These are phyloP conservation scores for Lathyrus sativus DNA, from an alignment of 306 rosid genomes.

Conservation along the genomic window DNA sequence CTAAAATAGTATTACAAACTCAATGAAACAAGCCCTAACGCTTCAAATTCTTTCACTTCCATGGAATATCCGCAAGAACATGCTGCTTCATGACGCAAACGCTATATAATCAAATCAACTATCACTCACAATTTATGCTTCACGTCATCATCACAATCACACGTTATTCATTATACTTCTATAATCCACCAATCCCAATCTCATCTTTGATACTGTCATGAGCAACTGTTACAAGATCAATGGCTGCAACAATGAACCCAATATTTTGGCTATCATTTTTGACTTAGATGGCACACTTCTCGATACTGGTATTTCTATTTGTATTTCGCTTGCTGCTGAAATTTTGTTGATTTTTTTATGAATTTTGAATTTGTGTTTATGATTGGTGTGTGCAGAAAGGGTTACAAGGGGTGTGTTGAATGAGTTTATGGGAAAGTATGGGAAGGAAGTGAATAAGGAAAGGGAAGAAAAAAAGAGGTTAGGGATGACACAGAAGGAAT, in stretches of 20 bases:
- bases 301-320: constrained; percentile 59
- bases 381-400: constrained; percentile 50
- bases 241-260: constrained; percentile 35
- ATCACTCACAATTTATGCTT: constrained; percentile 6
- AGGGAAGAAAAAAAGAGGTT: constrained; percentile 57
- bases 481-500: constrained; percentile 72
- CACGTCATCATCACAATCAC: not conserved
- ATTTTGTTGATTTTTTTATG: not conserved
- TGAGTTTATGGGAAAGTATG: constrained; percentile 63
- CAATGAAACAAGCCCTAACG: not conserved
- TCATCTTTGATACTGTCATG: constrained; percentile 43
- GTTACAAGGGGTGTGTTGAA: constrained; percentile 60
- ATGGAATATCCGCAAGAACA: constrained; percentile 41
- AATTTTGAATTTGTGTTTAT: constrained; percentile 10
- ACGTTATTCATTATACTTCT: not conserved
- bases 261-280: constrained; percentile 64
- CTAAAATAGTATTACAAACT: no score
- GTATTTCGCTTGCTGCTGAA: not conserved
- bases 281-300: constrained; percentile 90
- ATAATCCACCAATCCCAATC: not conserved
- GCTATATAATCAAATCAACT: not conserved
- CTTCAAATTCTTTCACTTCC: not conserved
- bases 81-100: constrained; percentile 1
- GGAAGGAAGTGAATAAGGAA: constrained; percentile 55
- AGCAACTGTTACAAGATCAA: constrained; percentile 41